Conservation (phyloP, 768 basidiomycete genomes). For the Calocybe cyanea region DNA sequence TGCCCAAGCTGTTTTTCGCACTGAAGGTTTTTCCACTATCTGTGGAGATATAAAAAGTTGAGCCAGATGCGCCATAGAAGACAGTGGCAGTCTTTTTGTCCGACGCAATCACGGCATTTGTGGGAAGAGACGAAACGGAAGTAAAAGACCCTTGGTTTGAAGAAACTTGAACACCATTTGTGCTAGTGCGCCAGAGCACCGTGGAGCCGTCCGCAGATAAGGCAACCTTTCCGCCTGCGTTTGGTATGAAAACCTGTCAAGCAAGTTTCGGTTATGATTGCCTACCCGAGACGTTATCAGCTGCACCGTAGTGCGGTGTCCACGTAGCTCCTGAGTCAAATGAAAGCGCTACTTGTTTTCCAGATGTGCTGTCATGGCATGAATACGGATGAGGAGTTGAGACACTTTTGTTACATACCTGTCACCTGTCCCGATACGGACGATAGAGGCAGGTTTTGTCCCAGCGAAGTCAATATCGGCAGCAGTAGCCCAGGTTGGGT, state of each 20-base stretch:
- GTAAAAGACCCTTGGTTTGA: conserved; percentile 46
- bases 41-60: conserved; percentile 56
- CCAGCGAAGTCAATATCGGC: conserved; percentile 54
- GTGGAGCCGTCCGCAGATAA: conserved; percentile 52
- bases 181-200: conserved; percentile 52
- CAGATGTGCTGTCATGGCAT: conserved; percentile 27
- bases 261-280: neutral
- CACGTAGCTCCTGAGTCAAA: conserved; percentile 51
- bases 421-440: conserved; percentile 49
- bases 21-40: conserved; percentile 54
- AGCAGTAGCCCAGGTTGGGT: conserved; percentile 44
- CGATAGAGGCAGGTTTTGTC: conserved; percentile 43
- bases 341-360: conserved; percentile 57
- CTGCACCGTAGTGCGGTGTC: conserved; percentile 54
- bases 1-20: conserved; percentile 37
- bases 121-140: conserved; percentile 48
- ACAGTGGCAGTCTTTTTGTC: conserved; percentile 55
- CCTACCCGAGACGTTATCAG: conserved; percentile 39
- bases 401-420: conserved; percentile 26
- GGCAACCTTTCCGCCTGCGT: conserved; percentile 36
- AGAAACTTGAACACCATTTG: conserved; percentile 50
- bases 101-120: conserved; percentile 52
- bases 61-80: conserved; percentile 57
- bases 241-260: neutral
- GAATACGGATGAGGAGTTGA: neutral